phyloP scores from a whole-genome alignment of 2,329 filamentous ascomycete genomes.

The Alternaria alternata region DNA sequence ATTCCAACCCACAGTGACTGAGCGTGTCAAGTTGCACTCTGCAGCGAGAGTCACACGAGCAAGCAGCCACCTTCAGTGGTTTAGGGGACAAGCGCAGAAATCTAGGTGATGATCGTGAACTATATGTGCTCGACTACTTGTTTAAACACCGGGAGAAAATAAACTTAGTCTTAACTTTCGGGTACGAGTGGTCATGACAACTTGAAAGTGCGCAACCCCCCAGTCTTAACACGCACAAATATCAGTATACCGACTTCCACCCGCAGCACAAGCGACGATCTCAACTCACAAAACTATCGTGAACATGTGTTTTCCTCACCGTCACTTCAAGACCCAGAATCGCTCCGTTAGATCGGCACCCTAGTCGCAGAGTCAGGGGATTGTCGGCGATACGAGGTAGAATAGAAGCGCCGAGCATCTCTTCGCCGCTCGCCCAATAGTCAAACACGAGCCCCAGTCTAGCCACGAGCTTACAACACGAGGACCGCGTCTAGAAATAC shows the following conservation, averaged over 20 bases:
- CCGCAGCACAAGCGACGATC: not conserved
- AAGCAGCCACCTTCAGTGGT: not conserved
- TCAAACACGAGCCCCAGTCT: not conserved
- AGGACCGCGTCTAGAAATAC: not conserved
- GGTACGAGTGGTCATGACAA: not conserved
- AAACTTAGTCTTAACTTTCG: not conserved
- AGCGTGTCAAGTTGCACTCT: not conserved
- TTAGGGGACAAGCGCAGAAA: not conserved
- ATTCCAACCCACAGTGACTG: not conserved
- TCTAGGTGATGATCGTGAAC: not conserved
- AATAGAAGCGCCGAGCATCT: not conserved
- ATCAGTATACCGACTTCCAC: not conserved
- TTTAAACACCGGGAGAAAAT: not conserved
- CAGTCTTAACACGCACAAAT: not conserved
- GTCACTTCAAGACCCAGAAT: not conserved
- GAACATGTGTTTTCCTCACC: constrained; percentile 4
- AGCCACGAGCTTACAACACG: constrained; percentile 1
- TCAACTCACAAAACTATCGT: not conserved
- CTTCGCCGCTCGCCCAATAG: not conserved
- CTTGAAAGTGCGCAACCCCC: not conserved
- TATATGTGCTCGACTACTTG: not conserved
- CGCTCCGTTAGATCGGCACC: not conserved
- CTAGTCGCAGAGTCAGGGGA: not conserved
- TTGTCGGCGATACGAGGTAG: not conserved
- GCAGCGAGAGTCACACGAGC: not conserved